A percentile compares a stretch with the other conserved stretches of the same genome.
Conservation (phyloP, 768 basidiomycete species). For the Chiua virens region DNA sequence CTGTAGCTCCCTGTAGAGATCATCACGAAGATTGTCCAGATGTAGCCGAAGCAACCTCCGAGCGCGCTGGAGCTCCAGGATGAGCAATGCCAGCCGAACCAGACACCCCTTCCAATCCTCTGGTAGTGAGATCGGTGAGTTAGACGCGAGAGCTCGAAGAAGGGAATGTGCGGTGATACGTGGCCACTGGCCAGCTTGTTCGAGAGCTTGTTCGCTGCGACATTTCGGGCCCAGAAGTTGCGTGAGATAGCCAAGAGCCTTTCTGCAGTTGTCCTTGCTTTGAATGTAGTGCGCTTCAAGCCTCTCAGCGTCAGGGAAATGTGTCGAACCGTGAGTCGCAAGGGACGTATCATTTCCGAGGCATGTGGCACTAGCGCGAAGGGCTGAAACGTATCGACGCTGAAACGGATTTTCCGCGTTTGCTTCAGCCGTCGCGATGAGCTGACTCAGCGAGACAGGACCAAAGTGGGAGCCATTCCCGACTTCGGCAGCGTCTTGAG, state of each 20-base stretch:
- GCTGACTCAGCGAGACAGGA: background rate
- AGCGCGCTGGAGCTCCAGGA: constrained; percentile 38
- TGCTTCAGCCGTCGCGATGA: constrained; percentile 2
- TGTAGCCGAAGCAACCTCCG: constrained; percentile 33
- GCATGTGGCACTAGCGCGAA: constrained; percentile 6
- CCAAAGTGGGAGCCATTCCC: background rate
- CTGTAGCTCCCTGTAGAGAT: constrained; percentile 28
- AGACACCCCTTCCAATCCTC: constrained; percentile 33
- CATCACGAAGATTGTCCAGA: constrained; percentile 24
- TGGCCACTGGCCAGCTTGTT: constrained; percentile 37
- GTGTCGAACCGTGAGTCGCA: background rate
- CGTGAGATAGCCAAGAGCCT: background rate
- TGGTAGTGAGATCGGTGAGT: constrained; percentile 14
- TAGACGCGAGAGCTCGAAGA: constrained; percentile 30
- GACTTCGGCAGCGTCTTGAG: background rate
- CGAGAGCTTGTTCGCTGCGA: constrained; percentile 16
- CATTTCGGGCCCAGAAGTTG: constrained; percentile 13
- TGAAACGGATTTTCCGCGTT: constrained; percentile 13
- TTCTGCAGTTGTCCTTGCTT: constrained; percentile 6
- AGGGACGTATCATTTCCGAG: constrained; percentile 4
- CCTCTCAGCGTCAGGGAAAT: background rate
- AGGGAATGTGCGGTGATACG: constrained; percentile 32
- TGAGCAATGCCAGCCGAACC: constrained; percentile 25
- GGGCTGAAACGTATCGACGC: constrained; percentile 6
- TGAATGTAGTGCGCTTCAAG: constrained; percentile 10